Conservation (phyloP, 2,329 filamentous ascomycete genomes). For the Aspergillus sojae region DNA sequence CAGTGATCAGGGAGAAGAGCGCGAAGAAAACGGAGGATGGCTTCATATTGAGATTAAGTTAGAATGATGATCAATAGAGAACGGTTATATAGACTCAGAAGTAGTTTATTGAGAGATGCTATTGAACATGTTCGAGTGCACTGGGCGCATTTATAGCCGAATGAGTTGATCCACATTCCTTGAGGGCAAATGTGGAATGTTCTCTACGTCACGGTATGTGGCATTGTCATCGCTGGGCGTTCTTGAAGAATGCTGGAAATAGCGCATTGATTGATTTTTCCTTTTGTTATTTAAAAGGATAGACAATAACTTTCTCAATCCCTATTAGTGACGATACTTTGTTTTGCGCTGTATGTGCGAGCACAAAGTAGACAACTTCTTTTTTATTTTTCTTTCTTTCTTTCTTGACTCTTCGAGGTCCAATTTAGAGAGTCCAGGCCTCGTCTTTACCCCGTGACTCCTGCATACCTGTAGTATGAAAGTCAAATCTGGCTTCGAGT, state of each 20-base stretch:
- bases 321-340: too few species aligned
- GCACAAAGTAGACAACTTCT: not conserved
- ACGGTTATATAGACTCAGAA: not conserved
- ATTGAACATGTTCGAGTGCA: not conserved
- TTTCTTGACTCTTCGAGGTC: too few species aligned
- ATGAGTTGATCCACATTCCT: not conserved
- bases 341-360: not conserved
- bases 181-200: not conserved
- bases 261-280: not conserved
- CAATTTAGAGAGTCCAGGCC: too few species aligned
- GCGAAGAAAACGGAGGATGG: conserved; percentile 25
- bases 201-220: not conserved
- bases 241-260: not conserved
- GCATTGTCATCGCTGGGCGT: not conserved
- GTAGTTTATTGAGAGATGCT: not conserved
- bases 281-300: too few species aligned
- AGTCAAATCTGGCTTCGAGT: not conserved
- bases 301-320: too few species aligned
- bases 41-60: conserved; percentile 25
- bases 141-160: not conserved
- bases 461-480: not conserved
- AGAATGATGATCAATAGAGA: not conserved
- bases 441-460: not conserved
- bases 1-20: conserved; percentile 21
- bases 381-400: too few species aligned